phyloP scores from a whole-genome alignment of 2,329 filamentous ascomycete genomes.

The Epichloe glyceriae region DNA sequence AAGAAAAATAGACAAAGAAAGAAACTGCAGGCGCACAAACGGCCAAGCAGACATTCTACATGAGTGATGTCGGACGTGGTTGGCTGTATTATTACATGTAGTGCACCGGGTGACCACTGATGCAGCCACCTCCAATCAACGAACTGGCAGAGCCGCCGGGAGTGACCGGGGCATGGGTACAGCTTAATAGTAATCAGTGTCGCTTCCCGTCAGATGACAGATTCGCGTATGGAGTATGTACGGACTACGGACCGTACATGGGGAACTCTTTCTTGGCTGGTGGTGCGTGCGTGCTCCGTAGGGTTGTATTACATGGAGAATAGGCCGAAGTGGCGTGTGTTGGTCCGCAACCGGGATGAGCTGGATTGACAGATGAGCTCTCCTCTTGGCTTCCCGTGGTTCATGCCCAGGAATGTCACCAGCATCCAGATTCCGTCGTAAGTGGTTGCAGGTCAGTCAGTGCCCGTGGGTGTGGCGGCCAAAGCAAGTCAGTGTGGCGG shows the following conservation, averaged over 20 bases:
- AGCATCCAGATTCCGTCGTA: too few species aligned
- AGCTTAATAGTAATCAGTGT: background rate
- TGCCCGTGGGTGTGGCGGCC: background rate
- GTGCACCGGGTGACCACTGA: background rate
- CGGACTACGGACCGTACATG: too few species aligned
- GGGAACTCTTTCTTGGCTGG: background rate
- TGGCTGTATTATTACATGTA: background rate
- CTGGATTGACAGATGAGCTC: background rate
- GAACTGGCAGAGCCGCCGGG: conserved; percentile 3
- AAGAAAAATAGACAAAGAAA: too few species aligned
- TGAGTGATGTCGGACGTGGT: background rate
- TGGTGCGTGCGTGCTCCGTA: background rate
- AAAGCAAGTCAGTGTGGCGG: background rate
- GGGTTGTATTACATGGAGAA: background rate
- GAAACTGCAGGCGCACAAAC: background rate
- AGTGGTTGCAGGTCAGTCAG: background rate
- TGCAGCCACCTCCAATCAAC: conserved; percentile 3
- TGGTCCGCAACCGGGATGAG: background rate
- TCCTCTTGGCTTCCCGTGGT: too few species aligned
- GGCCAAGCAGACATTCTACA: background rate
- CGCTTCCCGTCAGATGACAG: background rate
- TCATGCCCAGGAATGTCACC: too few species aligned
- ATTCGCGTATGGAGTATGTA: background rate
- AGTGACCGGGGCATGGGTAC: background rate
- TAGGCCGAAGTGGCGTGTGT: too few species aligned